phyloP scores from a whole-genome alignment of 1,284 basidiomycete species.

The Trametes hirsuta region DNA sequence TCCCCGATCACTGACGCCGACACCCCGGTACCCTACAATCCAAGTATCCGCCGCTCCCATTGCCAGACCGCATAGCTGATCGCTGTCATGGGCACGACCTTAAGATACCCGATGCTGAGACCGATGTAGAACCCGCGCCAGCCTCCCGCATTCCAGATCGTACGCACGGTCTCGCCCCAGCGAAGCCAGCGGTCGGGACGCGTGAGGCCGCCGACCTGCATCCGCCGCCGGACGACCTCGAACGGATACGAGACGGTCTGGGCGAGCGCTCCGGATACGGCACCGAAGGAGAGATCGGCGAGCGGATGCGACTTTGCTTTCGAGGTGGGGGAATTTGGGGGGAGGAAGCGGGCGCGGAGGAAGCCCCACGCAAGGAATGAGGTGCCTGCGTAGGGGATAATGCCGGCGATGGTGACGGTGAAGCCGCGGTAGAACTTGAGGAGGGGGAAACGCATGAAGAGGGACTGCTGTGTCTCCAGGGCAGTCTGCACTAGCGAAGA shows the following conservation, averaged over 20 bases:
- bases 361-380: constrained; percentile 94
- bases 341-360: constrained; percentile 70
- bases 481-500: constrained; percentile 26
- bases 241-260: constrained; percentile 97
- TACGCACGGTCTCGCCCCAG: constrained; percentile 76
- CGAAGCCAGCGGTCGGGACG: constrained; percentile 78
- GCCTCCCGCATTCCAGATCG: constrained; percentile 73
- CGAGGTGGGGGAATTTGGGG: constrained; percentile 27
- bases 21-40: constrained; percentile 17
- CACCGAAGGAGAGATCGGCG: constrained; percentile 81
- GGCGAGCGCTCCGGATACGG: constrained; percentile 85
- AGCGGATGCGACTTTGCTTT: constrained; percentile 46
- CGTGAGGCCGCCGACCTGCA: constrained; percentile 94
- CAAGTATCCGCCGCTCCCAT: constrained; percentile 64
- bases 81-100: constrained; percentile 97
- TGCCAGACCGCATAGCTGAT: constrained; percentile 83
- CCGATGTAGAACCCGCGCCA: constrained; percentile 95
- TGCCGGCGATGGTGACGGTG: constrained; percentile 87
- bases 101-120: constrained; percentile 91
- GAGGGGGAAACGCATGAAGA: constrained; percentile 64
- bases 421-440: constrained; percentile 98
- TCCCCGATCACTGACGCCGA: background rate
- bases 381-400: constrained; percentile 97
- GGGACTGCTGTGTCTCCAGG: constrained; percentile 16
- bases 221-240: constrained; percentile 90